phyloP scores from a whole-genome alignment of 2,329 filamentous ascomycete species.

The Macrophomina phaseolina region DNA sequence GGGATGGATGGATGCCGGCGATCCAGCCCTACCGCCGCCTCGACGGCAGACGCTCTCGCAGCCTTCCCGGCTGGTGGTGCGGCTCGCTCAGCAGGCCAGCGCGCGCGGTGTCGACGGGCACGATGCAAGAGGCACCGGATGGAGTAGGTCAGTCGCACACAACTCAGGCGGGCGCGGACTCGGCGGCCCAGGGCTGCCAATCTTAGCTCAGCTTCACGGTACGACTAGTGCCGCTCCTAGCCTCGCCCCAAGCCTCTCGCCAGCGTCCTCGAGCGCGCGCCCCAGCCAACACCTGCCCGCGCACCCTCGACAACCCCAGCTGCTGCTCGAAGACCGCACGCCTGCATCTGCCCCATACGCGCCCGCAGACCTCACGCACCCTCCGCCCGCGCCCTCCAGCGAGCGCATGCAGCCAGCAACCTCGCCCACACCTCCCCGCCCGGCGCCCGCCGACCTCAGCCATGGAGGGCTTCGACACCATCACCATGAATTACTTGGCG shows the following conservation, averaged over 20 bases:
- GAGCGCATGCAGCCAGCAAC: conserved; percentile 27
- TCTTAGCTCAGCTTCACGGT: conserved; percentile 10
- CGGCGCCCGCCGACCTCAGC: conserved; percentile 36
- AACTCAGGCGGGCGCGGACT: neutral
- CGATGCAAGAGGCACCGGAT: conserved; percentile 20
- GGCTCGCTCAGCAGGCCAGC: neutral
- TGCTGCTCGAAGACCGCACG: neutral
- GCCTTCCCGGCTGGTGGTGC: conserved; percentile 2
- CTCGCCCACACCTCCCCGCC: conserved; percentile 28
- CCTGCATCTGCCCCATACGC: conserved; percentile 25
- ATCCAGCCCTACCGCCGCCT: neutral
- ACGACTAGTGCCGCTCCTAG: conserved; percentile 15
- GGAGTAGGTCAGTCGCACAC: conserved; percentile 8
- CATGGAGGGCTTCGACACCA: conserved; percentile 64
- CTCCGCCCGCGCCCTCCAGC: conserved; percentile 32
- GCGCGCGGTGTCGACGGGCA: neutral
- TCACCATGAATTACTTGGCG: conserved; percentile 67
- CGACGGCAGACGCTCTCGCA: conserved; percentile 13
- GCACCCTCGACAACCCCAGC: conserved; percentile 18
- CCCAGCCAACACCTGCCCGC: conserved; percentile 22
- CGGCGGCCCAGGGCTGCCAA: conserved; percentile 10
- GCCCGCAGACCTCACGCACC: conserved; percentile 26
- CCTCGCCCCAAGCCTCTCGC: neutral
- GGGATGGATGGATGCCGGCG: conserved; percentile 11
- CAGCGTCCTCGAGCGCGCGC: conserved; percentile 1